These are phyloP conservation scores for Nicotiana tomentosiformis DNA, from an alignment of 257 asterid species.

Conservation along the genomic window DNA sequence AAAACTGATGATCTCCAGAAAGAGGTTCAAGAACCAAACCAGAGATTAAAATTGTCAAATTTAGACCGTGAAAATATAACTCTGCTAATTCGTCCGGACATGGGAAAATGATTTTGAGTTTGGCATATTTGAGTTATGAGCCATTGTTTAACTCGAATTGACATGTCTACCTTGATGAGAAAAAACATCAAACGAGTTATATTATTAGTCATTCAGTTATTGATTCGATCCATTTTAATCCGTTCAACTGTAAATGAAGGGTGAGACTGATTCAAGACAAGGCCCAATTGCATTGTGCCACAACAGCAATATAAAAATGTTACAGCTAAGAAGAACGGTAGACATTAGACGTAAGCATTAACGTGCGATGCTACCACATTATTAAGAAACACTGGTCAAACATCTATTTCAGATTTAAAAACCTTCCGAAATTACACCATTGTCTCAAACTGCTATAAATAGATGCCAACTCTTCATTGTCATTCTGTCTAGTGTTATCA, in stretches of 20 bases:
- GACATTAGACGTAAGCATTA: conserved; percentile 54
- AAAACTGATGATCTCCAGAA: conserved; percentile 16
- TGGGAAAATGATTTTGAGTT: too few species aligned
- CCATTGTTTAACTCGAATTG: too few species aligned
- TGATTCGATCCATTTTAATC: conserved; percentile 7
- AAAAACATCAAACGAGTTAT: conserved; percentile 11
- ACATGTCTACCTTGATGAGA: neutral
- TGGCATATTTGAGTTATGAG: too few species aligned
- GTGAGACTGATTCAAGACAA: conserved; percentile 12
- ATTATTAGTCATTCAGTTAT: conserved; percentile 23
- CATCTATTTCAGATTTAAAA: neutral
- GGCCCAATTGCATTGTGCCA: neutral
- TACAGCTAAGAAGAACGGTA: conserved; percentile 17
- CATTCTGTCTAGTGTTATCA: conserved; percentile 7
- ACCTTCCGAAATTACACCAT: conserved; percentile 13
- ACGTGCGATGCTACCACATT: conserved; percentile 55
- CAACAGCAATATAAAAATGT: conserved; percentile 14
- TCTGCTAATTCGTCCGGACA: neutral
- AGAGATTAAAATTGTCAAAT: neutral
- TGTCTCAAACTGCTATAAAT: conserved; percentile 42
- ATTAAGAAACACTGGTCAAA: conserved; percentile 43
- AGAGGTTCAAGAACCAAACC: conserved; percentile 18
- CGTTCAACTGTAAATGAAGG: neutral
- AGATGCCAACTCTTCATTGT: conserved; percentile 27
- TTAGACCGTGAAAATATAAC: neutral